Percentiles rank a stretch among this genome's conserved stretches.
Evolutionary conservation across 129 eudicot species (phyloP).

Genomic region (Tagetes erecta): DNA sequence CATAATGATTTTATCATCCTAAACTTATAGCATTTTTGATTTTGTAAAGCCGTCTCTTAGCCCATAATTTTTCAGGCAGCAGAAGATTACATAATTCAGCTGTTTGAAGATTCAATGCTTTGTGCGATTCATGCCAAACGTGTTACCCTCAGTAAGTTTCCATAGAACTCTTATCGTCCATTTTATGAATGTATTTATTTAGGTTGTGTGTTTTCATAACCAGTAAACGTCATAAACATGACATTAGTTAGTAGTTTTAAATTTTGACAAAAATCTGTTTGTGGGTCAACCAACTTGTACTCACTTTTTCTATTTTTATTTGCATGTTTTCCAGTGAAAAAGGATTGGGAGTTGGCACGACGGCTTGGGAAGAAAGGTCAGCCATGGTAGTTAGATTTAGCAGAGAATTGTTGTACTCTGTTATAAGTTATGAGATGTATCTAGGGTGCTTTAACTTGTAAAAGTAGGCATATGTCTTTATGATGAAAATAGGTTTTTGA

Average conservation of each 20-base stretch:
- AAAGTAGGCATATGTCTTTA: conserved; percentile 22
- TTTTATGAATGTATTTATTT: neutral
- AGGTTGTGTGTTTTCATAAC: neutral
- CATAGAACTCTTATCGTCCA: neutral
- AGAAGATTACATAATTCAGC: conserved; percentile 63
- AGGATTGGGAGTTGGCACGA: conserved; percentile 77
- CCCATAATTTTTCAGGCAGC: conserved; percentile 62
- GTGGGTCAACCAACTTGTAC: neutral
- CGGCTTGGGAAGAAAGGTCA: conserved; percentile 76
- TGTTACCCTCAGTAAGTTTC: conserved; percentile 81
- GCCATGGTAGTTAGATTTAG: conserved; percentile 51
- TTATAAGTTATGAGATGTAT: conserved; percentile 9
- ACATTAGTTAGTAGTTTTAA: neutral
- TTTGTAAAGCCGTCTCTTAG: neutral
- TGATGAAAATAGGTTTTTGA: conserved; percentile 22
- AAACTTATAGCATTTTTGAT: neutral
- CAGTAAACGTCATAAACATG: neutral
- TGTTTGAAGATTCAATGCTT: conserved; percentile 83
- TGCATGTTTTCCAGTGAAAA: conserved; percentile 62
- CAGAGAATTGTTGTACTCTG: conserved; percentile 29
- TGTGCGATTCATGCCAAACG: conserved; percentile 91
- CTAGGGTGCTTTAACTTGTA: conserved; percentile 11
- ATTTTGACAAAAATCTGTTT: neutral
- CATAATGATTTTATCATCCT: neutral
- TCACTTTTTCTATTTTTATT: neutral